phyloP scores from a whole-genome alignment of 202 grass and related monocot species.

The Hordeum pubiflorum region DNA sequence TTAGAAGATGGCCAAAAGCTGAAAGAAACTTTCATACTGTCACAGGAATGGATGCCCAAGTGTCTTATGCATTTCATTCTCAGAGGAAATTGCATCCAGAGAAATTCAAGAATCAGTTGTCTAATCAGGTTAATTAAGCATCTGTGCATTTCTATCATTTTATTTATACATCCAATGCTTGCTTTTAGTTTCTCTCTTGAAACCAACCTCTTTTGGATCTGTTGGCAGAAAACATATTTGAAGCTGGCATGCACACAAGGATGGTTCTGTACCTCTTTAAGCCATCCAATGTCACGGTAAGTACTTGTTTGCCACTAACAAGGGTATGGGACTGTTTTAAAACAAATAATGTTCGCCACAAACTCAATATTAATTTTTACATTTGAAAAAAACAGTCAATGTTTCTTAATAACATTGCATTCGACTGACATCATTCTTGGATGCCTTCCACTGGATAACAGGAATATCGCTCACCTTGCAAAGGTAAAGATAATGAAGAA shows the following conservation, averaged over 20 bases:
- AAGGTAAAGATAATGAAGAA: constrained; percentile 94
- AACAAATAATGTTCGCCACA: neutral
- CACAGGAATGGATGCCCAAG: constrained; percentile 98
- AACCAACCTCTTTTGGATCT: constrained; percentile 26
- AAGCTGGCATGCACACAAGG: constrained; percentile 91
- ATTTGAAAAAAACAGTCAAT: neutral
- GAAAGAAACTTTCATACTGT: constrained; percentile 22
- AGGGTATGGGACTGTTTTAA: neutral
- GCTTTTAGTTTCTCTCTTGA: neutral
- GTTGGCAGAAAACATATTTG: constrained; percentile 78
- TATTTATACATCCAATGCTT: neutral
- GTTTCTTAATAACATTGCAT: neutral
- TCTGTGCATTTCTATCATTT: neutral
- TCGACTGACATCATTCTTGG: neutral
- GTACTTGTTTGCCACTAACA: constrained; percentile 5
- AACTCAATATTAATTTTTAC: neutral
- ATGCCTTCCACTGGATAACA: constrained; percentile 23
- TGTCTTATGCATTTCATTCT: constrained; percentile 89
- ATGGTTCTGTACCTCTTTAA: constrained; percentile 84
- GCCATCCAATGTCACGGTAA: constrained; percentile 80
- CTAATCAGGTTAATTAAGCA: constrained; percentile 73
- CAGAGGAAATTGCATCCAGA: constrained; percentile 85
- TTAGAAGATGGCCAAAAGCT: constrained; percentile 12
- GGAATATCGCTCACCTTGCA: constrained; percentile 77
- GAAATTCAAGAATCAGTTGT: constrained; percentile 90